Evolutionary conservation across 2,329 filamentous ascomycete genomes (phyloP).

Genomic region (Helminthosporium solani): DNA sequence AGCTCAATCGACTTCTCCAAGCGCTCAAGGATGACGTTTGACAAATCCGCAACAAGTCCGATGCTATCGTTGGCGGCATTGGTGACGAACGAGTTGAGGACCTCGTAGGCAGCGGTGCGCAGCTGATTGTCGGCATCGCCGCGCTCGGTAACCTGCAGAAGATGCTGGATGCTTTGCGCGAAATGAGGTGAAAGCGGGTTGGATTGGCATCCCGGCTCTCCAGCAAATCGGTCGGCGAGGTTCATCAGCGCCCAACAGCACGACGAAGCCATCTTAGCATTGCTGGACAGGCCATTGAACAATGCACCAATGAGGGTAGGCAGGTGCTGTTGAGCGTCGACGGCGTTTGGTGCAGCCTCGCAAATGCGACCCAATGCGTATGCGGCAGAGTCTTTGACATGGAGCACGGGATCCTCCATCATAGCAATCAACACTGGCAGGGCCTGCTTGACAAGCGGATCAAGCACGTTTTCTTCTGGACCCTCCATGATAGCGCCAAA

Average conservation of each 20-base stretch:
- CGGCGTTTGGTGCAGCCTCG: slow-evolving; percentile 86
- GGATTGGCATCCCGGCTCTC: slow-evolving; percentile 72
- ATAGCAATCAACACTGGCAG: slow-evolving; percentile 89
- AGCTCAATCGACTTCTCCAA: slow-evolving; percentile 87
- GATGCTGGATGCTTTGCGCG: slow-evolving; percentile 81
- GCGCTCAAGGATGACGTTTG: slow-evolving; percentile 84
- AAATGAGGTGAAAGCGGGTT: slow-evolving; percentile 92
- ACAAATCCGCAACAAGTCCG: slow-evolving; percentile 75
- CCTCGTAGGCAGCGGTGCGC: slow-evolving; percentile 94
- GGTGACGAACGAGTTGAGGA: slow-evolving; percentile 90
- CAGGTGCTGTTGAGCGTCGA: slow-evolving; percentile 81
- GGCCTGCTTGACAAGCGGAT: slow-evolving; percentile 94
- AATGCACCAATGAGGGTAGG: slow-evolving; percentile 82
- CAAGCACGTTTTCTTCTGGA: slow-evolving; percentile 86
- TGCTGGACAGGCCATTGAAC: slow-evolving; percentile 86
- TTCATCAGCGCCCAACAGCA: slow-evolving; percentile 99
- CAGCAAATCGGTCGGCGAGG: slow-evolving; percentile 90
- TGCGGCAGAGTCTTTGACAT: slow-evolving; percentile 93
- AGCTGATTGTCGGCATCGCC: slow-evolving; percentile 82
- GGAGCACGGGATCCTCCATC: slow-evolving; percentile 83
- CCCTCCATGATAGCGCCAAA: slow-evolving; percentile 99
- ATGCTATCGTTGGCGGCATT: slow-evolving; percentile 88
- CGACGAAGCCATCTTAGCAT: slow-evolving; percentile 94
- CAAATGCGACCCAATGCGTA: slow-evolving; percentile 96
- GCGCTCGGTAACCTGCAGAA: slow-evolving; percentile 82